Conservation (phyloP, 768 basidiomycete genomes). For the Naganishia friedmannii region DNA sequence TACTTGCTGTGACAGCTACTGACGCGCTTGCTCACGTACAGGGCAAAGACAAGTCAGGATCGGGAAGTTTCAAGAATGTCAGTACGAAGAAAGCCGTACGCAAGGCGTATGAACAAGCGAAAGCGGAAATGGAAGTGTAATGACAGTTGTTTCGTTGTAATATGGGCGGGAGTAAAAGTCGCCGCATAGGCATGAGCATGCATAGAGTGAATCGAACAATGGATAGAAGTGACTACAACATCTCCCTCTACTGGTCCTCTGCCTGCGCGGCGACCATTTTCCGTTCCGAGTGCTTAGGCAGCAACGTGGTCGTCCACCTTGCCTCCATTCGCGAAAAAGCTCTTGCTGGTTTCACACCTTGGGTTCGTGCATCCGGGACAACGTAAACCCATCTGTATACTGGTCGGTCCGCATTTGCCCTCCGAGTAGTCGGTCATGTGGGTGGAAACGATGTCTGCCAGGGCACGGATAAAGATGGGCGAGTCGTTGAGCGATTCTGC, state of each 20-base stretch:
- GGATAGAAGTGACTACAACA: not conserved
- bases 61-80: conserved; percentile 59
- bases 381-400: conserved; percentile 75
- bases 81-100: conserved; percentile 61
- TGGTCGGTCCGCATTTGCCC: conserved; percentile 64
- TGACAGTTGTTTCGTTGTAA: conserved; percentile 3
- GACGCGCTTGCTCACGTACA: conserved; percentile 23
- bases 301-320: conserved; percentile 18
- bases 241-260: not conserved
- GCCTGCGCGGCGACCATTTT: not conserved
- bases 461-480: conserved; percentile 88
- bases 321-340: conserved; percentile 81
- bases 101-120: conserved; percentile 56
- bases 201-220: not conserved
- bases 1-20: not conserved
- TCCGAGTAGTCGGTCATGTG: conserved; percentile 68
- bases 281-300: not conserved
- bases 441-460: conserved; percentile 81
- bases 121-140: conserved; percentile 15
- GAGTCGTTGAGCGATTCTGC: conserved; percentile 91
- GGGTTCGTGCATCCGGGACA: conserved; percentile 92
- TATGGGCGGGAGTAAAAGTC: not conserved
- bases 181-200: not conserved
- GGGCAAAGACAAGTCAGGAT: conserved; percentile 56
- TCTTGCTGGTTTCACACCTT: conserved; percentile 80